Conservation (phyloP, 768 basidiomycete genomes). For the Mrakia frigida region DNA sequence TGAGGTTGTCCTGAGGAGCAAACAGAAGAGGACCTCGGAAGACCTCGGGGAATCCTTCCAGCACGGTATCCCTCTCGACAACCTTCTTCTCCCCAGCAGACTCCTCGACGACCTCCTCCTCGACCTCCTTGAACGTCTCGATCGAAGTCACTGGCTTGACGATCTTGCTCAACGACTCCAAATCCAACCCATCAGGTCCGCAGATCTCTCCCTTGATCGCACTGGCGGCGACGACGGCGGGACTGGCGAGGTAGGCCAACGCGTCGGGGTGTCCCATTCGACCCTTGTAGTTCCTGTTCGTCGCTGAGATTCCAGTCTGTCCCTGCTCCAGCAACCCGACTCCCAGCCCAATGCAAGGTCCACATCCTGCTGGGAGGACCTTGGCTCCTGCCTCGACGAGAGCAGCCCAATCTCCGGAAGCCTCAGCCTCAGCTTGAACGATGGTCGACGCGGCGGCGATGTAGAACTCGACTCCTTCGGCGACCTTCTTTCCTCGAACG, state of each 20-base stretch:
- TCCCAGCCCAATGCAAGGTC: conserved; percentile 95
- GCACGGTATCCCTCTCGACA: conserved; percentile 54
- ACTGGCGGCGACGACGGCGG: conserved; percentile 93
- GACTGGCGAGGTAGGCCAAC: conserved; percentile 89
- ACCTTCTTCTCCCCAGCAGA: conserved; percentile 34
- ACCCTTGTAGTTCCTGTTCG: conserved; percentile 98
- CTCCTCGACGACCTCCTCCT: conserved; percentile 36
- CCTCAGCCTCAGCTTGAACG: conserved; percentile 87
- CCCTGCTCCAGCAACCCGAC: conserved; percentile 89
- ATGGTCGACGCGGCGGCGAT: conserved; percentile 89
- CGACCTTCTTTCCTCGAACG: conserved; percentile 68
- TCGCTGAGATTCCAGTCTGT: conserved; percentile 92
- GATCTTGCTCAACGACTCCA: conserved; percentile 50
- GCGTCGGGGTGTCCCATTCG: conserved; percentile 96
- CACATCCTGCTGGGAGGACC: conserved; percentile 89
- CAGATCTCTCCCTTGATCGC: conserved; percentile 88
- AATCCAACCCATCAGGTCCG: conserved; percentile 66
- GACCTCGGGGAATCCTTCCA: conserved; percentile 72
- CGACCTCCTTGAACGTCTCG: conserved; percentile 36
- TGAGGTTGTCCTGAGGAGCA: conserved; percentile 91
- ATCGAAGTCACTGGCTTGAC: conserved; percentile 40
- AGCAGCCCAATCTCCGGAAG: conserved; percentile 77
- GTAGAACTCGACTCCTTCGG: conserved; percentile 90
- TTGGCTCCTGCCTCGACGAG: conserved; percentile 85
- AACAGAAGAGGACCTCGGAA: conserved; percentile 87